Evolutionary conservation across 345 rosid species (phyloP), one percentile per base, ranked within the genome.

Genomic region (Aquilaria sinensis): DNA sequence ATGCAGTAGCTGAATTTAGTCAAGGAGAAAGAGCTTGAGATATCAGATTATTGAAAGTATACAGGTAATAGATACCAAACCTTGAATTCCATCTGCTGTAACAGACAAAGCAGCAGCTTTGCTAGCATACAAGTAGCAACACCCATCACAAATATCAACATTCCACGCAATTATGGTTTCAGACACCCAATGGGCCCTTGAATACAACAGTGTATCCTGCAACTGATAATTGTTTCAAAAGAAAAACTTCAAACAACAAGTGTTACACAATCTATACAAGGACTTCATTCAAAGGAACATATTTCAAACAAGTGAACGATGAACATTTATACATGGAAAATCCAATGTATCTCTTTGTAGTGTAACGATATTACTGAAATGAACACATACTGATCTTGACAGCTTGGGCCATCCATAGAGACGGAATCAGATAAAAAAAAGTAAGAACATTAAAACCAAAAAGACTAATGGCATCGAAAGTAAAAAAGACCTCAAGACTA

Each of bases 181-280:
- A 34, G 77, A 74, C 15, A 85, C 85, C 99, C 97, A 90, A 64
- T 76, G 85, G 14, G 90, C 96, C 70, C 81, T 83, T 4, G 95
- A 86, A 67, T 68, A 76, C 31, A 68, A 32, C 69, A 88, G 77
- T 67, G 73, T 58, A 70, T 77, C 82, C 71, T 75, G 85, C 74
- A 81, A 66, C 81, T 81, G 68, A 72, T 62, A 61, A 71, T 61
- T 75, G 67, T 66, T 70, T 41, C 47, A 60, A 62, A 15, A 32
- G 31, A 63, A 58, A 63, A 3, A 12, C 72, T 60, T 29, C 12
- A 29, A 47, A 29, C 14, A 53, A 16, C 12, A 15, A 8, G 30
- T 12, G 34, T 31, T 31, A n/a, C 13, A 43, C 16, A 23, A 31
- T 13, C n/a, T 16, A 6, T 31, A 29, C 8, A 45, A 23, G 57